Evolutionary conservation across 2,329 filamentous ascomycete species (phyloP), one percentile per base, ranked within the genome.

Genomic region (Penicillium sumatraense): DNA sequence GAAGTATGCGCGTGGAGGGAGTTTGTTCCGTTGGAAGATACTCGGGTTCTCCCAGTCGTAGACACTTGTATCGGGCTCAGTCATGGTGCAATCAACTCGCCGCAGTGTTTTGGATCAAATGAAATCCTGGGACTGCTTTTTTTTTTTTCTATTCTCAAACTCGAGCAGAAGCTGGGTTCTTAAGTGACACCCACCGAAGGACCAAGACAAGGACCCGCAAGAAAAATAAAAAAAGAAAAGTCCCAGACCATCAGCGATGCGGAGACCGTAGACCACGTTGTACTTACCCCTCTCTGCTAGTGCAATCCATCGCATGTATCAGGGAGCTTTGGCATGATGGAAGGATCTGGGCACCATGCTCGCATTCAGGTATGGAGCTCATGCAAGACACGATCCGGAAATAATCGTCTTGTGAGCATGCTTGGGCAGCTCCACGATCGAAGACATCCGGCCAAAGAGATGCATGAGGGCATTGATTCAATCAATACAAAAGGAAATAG

Each of bases 1-100:
- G 18, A 49, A 49, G 23, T 49, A 49, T 2, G 47, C 47, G 24
- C 47, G 47, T 21, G 47, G 33, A 3, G 47, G 47, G 11, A 49
- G 33, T n/a, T 40, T 49, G 47, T 49, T 49, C 13, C 47, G 31
- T 23, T 49, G 47, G 20, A 49, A 49, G 21, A 49, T 29, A 9
- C 24, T 20, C 21, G 47, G 47, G 24, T 40, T 49, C 31, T 49
- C 33, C 47, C 47, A 49, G 47, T 49, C 47, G 40, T 16, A 14
- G 21, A 14, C 4, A 8, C 8, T 23, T 8, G 13, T 29, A 18
- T 27, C 20, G 23, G 24, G 4, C 8, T 27, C 40, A 8, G n/a
- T 18, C 40, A 44, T 44, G 14, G 3, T 44, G 40, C 7, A 21
- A 23, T 31, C 29, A 31, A 31, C 29, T 31, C 11, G 5, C 29